A percentile compares a stretch with the other conserved stretches of the same genome.
Evolutionary conservation across 2,329 filamentous ascomycete genomes (phyloP).

Genomic region (Cercospora nicotianae): DNA sequence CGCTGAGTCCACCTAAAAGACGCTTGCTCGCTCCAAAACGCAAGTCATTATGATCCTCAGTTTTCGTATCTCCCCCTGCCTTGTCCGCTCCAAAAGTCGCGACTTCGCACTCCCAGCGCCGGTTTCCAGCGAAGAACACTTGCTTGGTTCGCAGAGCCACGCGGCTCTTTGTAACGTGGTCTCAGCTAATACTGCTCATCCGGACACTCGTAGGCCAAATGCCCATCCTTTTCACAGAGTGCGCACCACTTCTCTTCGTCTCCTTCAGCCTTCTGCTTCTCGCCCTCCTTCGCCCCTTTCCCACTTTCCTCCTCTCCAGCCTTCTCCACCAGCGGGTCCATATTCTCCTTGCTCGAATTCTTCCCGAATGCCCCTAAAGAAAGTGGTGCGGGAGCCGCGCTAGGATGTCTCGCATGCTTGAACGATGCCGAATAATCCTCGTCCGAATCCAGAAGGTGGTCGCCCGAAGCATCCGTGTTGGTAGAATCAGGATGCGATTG

Average conservation of each 20-base stretch:
- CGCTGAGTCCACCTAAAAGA: not conserved
- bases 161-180: too few relatives aligned
- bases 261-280: not conserved
- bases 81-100: not conserved
- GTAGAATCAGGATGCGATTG: conserved; percentile 19
- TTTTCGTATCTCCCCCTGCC: not conserved
- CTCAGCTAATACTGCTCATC: conserved; percentile 41
- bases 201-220: conserved; percentile 66
- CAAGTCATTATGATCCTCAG: not conserved
- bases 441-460: conserved; percentile 12
- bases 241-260: conserved; percentile 92
- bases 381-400: conserved; percentile 22
- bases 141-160: not conserved
- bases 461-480: conserved; percentile 22
- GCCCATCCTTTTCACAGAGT: conserved; percentile 90
- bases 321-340: conserved; percentile 16
- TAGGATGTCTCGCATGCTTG: conserved; percentile 13
- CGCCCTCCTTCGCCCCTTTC: not conserved
- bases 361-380: conserved; percentile 8
- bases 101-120: not conserved
- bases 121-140: not conserved
- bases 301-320: conserved; percentile 31
- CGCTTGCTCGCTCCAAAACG: not conserved
- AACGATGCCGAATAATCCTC: conserved; percentile 8
- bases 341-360: conserved; percentile 23